These are phyloP conservation scores for Wickerhamomyces hampshirensis DNA, from an alignment of 805 yeast genomes.

Conservation along the genomic window DNA sequence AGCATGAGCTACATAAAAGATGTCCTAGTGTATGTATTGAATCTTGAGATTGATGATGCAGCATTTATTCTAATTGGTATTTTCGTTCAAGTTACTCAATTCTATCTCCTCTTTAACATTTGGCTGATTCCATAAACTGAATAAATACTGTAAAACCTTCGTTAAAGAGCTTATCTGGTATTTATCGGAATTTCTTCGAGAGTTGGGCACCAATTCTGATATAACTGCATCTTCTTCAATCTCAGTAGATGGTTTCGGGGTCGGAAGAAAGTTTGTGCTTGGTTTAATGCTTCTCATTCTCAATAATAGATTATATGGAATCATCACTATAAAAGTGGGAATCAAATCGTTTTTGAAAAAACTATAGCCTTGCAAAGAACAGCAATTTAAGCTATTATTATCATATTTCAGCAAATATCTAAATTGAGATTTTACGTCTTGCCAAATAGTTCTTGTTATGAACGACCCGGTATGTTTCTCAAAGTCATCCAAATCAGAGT, in stretches of 20 bases:
- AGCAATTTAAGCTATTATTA: not conserved
- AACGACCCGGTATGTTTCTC: not conserved
- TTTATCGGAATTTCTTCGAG: too few species aligned
- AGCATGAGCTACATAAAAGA: too few species aligned
- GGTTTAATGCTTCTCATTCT: not conserved
- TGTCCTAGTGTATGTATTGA: too few species aligned
- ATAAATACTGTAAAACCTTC: not conserved
- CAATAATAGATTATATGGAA: not conserved
- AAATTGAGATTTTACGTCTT: not conserved
- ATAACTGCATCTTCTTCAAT: not conserved
- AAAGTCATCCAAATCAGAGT: not conserved
- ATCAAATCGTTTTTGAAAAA: not conserved
- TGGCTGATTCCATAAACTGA: not conserved
- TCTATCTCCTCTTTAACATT: not conserved
- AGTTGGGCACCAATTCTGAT: too few species aligned
- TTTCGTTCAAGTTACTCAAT: too few species aligned
- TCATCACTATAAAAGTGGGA: not conserved
- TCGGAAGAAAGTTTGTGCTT: not conserved
- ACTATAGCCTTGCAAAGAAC: not conserved
- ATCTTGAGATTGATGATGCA: too few species aligned
- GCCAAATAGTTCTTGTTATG: not conserved
- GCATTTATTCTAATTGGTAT: too few species aligned
- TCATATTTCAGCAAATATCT: not conserved
- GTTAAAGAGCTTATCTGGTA: not conserved
- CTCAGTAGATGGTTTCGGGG: not conserved